phyloP scores from a whole-genome alignment of 129 eudicot genomes.

The Pseudognaphalium luteoalbum region DNA sequence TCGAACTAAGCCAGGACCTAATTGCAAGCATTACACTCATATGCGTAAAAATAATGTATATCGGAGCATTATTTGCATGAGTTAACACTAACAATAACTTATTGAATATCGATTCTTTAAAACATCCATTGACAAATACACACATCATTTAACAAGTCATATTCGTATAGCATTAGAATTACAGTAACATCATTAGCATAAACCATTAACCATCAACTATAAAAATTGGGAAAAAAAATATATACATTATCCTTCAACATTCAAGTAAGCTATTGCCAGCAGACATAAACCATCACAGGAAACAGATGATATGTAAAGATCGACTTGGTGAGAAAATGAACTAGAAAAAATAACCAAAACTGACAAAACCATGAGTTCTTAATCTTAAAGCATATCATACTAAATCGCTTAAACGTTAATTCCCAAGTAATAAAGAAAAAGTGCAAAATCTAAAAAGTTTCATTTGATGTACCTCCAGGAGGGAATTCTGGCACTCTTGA shows the following conservation, averaged over 20 bases:
- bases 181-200: neutral
- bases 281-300: neutral
- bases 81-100: too few relatives aligned
- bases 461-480: conserved; percentile 53
- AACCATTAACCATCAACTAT: neutral
- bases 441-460: neutral
- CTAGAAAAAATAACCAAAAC: neutral
- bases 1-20: neutral
- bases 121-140: neutral
- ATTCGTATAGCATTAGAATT: too few relatives aligned
- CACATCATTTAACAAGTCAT: neutral
- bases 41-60: neutral
- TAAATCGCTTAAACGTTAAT: neutral
- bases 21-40: neutral
- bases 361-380: neutral
- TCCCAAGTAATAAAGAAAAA: neutral
- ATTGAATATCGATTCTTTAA: neutral
- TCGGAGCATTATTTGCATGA: neutral
- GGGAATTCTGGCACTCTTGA: conserved; percentile 42
- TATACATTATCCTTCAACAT: neutral
- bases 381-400: neutral
- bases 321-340: neutral
- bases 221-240: neutral
- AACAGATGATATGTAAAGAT: neutral
- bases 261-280: neutral